These are phyloP conservation scores for Pseudonitzschia multiseries DNA, from an alignment of 108 stramenopile species.

Conservation along the genomic window DNA sequence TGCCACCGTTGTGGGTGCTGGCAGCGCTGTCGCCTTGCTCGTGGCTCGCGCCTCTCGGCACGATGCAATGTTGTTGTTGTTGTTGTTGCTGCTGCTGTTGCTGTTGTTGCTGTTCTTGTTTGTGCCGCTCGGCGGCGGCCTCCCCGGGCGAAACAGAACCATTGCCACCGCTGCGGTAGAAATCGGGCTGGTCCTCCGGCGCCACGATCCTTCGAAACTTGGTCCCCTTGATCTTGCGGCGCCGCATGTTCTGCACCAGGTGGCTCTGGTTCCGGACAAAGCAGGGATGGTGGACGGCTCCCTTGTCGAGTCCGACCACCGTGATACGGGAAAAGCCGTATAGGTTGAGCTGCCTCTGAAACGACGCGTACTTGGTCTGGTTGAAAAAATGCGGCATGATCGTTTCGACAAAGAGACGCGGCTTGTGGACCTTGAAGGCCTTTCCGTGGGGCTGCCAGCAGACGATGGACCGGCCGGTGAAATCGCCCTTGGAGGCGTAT, in stretches of 20 bases:
- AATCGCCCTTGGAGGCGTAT: conserved; percentile 17
- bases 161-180: no score
- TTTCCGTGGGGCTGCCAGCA: conserved; percentile 78
- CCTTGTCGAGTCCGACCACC: conserved; percentile 32
- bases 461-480: conserved; percentile 39
- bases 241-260: conserved; percentile 35
- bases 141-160: no score
- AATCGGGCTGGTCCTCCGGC: conserved; percentile 1
- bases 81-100: no score
- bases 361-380: conserved; percentile 65
- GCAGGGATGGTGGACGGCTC: conserved; percentile 29
- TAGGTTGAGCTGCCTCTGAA: conserved; percentile 59
- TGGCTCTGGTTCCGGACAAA: conserved; percentile 38
- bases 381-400: conserved; percentile 86
- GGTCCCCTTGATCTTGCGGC: conserved; percentile 64
- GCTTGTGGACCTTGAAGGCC: conserved; percentile 66
- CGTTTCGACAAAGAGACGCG: conserved; percentile 54
- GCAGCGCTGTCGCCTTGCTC: no score
- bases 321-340: conserved; percentile 54
- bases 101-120: no score
- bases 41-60: no score
- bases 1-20: no score
- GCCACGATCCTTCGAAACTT: background rate
- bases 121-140: no score
- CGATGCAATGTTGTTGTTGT: no score